Percentiles rank a stretch among this genome's conserved stretches.
Conservation (phyloP, 108 stramenopile genomes). For the Pelagomonas calceolata region DNA sequence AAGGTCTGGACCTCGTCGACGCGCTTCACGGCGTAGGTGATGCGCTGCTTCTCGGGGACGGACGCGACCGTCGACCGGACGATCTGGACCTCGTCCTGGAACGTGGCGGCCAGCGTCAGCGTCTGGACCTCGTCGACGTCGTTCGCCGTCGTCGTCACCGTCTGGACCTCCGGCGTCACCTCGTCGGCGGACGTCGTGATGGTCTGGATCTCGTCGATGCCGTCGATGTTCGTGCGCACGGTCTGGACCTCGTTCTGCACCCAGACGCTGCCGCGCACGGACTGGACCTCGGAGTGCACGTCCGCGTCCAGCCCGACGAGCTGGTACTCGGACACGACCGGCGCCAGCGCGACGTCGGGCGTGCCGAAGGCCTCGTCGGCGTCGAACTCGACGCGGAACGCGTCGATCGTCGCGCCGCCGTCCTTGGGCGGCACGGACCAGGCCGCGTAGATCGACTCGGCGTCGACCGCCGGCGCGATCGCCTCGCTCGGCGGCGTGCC, state of each 20-base stretch:
- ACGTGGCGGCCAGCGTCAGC: conserved; percentile 45
- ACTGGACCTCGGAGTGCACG: conserved; percentile 43
- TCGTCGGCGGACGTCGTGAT: conserved; percentile 62
- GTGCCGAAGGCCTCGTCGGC: conserved; percentile 32
- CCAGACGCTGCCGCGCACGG: conserved; percentile 47
- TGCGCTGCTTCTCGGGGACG: conserved; percentile 54
- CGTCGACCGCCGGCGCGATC: conserved; percentile 18
- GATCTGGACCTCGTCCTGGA: conserved; percentile 62
- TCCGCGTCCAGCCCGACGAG: conserved; percentile 23
- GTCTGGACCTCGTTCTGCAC: conserved; percentile 72
- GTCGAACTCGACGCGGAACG: conserved; percentile 56
- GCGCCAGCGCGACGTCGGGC: conserved; percentile 19
- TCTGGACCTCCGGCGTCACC: conserved; percentile 67
- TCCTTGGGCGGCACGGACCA: conserved; percentile 52
- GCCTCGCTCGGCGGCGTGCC: conserved; percentile 22
- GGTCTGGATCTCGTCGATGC: conserved; percentile 69
- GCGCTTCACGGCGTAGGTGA: conserved; percentile 44
- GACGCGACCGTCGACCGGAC: conserved; percentile 32
- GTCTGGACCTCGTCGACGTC: conserved; percentile 66
- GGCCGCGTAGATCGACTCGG: conserved; percentile 29
- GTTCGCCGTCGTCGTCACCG: conserved; percentile 51
- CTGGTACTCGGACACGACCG: conserved; percentile 44
- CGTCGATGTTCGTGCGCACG: conserved; percentile 44
- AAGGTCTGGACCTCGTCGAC: conserved; percentile 54
- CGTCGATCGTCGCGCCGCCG: conserved; percentile 56